Base-by-base conservation (phyloP, 306 rosid genomes). In the Glycine soja region DNA sequence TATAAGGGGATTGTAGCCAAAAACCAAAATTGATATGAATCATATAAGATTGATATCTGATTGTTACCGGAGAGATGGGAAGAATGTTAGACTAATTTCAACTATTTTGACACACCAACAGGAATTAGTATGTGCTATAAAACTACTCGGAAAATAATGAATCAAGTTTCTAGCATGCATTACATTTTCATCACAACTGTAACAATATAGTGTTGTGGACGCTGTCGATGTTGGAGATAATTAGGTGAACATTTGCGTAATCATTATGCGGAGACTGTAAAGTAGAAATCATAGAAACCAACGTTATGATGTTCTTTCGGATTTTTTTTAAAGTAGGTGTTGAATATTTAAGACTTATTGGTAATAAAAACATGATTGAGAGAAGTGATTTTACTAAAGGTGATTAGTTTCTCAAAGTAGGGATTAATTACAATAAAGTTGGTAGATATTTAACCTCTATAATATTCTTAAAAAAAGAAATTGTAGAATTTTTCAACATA, bases 11-110 rank as follows among this genome's bases (percentile, higher is more conserved):
- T 30, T 72, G 87, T 47, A 34, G 53, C 66, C 74, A 19, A 38
- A 56, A 79, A 79, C 1, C 11, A 45, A 46, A 66, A 67, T 47
- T 79, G 62, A 57, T 24, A 50, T 74, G 80, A 56, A 8, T 56
- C 68, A 38, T 57, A 65, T 48, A 48, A 54, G 43, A 38, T 54
- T 72, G 54, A 34, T 71, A 13, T 65, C 54, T 83, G 34, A 36
- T 69, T 59, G 7, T 48, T 69, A 30, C 42, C 9, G n/a, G 46
- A 63, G n/a, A 76, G 61, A 61, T 64, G 12, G 24, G 5, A 50
- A 51, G 19, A 38, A 24, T 13, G 11, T 62, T n/a, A 13, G 50
- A 76, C 24, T 77, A 40, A 52, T 38, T 77, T n/a, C 1, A 34
- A 18, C 56, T 12, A 66, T 12, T 66, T 14, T 36, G n/a, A 38